Evolutionary conservation across 2,329 filamentous ascomycete genomes (phyloP).

Genomic region (Drechslerella coelobrocha): DNA sequence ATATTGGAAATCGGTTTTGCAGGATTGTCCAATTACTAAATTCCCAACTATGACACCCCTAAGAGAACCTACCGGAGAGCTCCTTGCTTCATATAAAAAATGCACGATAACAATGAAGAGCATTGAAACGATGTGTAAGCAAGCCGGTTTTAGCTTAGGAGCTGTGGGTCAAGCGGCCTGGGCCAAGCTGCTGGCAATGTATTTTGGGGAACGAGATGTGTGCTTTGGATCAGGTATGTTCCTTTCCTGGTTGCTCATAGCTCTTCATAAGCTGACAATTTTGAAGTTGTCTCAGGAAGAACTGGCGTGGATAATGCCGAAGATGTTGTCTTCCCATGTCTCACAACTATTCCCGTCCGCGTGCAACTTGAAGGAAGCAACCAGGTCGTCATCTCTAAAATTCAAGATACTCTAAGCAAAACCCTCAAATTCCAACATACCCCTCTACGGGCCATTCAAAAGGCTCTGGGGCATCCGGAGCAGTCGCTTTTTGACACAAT

Average conservation of each 20-base stretch:
- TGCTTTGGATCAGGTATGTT: conserved; percentile 69
- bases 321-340: conserved; percentile 74
- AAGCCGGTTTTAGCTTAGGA: conserved; percentile 74
- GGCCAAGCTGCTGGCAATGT: conserved; percentile 75
- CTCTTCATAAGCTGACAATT: not conserved
- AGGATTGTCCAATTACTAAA: conserved; percentile 34
- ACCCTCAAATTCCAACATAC: conserved; percentile 75
- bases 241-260: not conserved
- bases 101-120: conserved; percentile 52
- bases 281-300: conserved; percentile 76
- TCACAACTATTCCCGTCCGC: conserved; percentile 78
- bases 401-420: conserved; percentile 71
- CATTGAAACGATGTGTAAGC: conserved; percentile 60
- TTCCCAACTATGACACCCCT: conserved; percentile 46
- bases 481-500: conserved; percentile 80
- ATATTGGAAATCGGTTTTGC: conserved; percentile 34
- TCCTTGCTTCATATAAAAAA: conserved; percentile 33
- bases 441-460: conserved; percentile 74
- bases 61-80: conserved; percentile 20
- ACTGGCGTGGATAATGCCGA: conserved; percentile 67
- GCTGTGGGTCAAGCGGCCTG: conserved; percentile 78
- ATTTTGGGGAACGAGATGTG: conserved; percentile 75
- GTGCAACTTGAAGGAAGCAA: conserved; percentile 66
- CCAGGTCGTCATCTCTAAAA: conserved; percentile 65
- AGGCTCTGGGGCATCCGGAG: conserved; percentile 71